Evolutionary conservation across 2,329 filamentous ascomycete genomes (phyloP), one percentile per base, ranked within the genome.

Genomic region (Seiridium cupressi): DNA sequence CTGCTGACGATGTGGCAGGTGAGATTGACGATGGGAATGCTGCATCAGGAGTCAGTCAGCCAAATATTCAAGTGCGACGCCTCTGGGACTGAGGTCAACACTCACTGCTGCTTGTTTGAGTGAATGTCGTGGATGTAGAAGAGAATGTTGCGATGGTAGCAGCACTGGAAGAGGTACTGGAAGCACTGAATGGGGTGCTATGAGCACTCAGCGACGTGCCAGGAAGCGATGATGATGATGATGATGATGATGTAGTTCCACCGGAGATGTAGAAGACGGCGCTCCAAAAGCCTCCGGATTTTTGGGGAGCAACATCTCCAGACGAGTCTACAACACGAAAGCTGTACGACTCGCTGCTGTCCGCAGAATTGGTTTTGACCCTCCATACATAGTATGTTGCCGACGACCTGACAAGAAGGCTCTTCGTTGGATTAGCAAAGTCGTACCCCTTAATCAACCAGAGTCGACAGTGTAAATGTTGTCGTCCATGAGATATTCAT

Each of bases 361-460:
- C 46, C 7, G 36, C 44, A 10, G 57, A 59, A 46, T n/a, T 18
- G 49, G 57, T 59, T 35, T 40, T 38, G 36, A 59, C 49, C 4
- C 54, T 36, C 48, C 57, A 59, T 26, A 44, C 40, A 46, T 53
- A 54, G 40, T 26, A 59, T 38, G 48, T 36, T 31, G 5, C 26
- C 35, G 49, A 54, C 18, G 26, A 34, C 13, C 38, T 38, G 13
- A 38, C 42, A 26, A n/a, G 18, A 18, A 59, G 42, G 40, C 49
- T 58, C 34, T 31, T 48, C 32, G 56, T 51, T n/a, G 56, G 56
- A 18, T n/a, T 32, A 10, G 44, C 56, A 7, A 51, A 58, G 40
- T 58, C 46, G 32, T 46, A 58, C 8, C 49, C 57, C n/a, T 38
- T 54, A 38, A 58, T 54, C 57, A 59, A 44, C 48, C 49, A 59